Evolutionary conservation across 306 rosid genomes (phyloP).

Genomic region (Gastrolobium bilobum): DNA sequence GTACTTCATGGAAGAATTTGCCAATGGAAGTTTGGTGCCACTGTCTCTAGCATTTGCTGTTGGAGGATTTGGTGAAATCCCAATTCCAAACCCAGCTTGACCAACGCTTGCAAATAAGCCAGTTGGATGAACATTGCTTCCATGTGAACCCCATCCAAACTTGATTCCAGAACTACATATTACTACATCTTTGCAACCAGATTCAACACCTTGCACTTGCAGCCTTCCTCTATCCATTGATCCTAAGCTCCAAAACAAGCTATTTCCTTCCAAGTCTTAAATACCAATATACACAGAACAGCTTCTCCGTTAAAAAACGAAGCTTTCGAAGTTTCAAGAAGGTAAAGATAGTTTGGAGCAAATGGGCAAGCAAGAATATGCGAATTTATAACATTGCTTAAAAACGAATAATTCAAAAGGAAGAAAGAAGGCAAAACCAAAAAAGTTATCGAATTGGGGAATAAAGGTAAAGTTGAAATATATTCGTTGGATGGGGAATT

Average conservation of each 20-base stretch:
- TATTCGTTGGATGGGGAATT: background rate
- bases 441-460: background rate
- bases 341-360: slow-evolving; percentile 4
- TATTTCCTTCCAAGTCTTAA: slow-evolving; percentile 6
- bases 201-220: slow-evolving; percentile 45
- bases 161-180: slow-evolving; percentile 59
- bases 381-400: background rate
- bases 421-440: slow-evolving; percentile 10
- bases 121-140: slow-evolving; percentile 33
- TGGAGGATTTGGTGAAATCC: slow-evolving; percentile 49
- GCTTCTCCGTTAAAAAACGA: slow-evolving; percentile 1
- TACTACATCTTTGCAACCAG: slow-evolving; percentile 41
- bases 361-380: slow-evolving; percentile 37
- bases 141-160: slow-evolving; percentile 28
- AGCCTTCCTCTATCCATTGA: slow-evolving; percentile 53
- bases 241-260: background rate
- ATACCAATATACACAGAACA: slow-evolving; percentile 29
- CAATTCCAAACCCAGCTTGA: slow-evolving; percentile 46
- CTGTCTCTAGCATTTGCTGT: slow-evolving; percentile 10
- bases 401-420: slow-evolving; percentile 33
- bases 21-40: slow-evolving; percentile 8
- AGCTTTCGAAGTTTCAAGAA: slow-evolving; percentile 32
- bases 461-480: slow-evolving; percentile 32
- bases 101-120: slow-evolving; percentile 50
- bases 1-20: slow-evolving; percentile 45